phyloP scores from a whole-genome alignment of 2,329 filamentous ascomycete genomes.

The Apiospora aurea region DNA sequence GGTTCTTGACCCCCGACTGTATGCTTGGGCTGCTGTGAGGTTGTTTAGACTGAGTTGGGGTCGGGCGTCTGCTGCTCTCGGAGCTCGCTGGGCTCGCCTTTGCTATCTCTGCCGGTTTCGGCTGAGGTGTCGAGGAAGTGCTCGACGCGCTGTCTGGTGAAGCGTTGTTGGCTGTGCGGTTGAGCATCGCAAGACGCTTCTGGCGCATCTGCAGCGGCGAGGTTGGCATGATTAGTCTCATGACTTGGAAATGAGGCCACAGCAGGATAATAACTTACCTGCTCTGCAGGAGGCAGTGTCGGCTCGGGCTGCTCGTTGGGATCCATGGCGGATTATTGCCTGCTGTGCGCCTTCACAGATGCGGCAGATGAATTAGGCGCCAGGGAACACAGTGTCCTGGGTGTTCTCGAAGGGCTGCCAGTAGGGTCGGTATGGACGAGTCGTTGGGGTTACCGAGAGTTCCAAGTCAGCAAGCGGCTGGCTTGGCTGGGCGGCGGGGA shows the following conservation, averaged over 20 bases:
- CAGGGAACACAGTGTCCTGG: neutral
- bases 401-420: neutral
- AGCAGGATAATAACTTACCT: conserved; percentile 34
- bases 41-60: conserved; percentile 8
- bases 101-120: conserved; percentile 28
- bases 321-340: conserved; percentile 36
- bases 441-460: neutral
- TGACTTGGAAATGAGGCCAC: neutral
- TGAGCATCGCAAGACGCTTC: conserved; percentile 42
- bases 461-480: neutral
- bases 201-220: conserved; percentile 40
- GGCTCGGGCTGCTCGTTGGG: conserved; percentile 39
- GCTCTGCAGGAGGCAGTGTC: conserved; percentile 43
- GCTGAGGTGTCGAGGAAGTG: conserved; percentile 26
- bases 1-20: conserved; percentile 42
- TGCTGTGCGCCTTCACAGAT: neutral
- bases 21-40: conserved; percentile 46
- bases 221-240: neutral
- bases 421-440: neutral
- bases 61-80: conserved; percentile 33
- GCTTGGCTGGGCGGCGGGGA: neutral
- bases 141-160: conserved; percentile 30
- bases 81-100: conserved; percentile 29
- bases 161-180: conserved; percentile 31
- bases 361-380: neutral